Evolutionary conservation across 352 stramenopile species (phyloP).

Genomic region (Pythium scleroteichum): DNA sequence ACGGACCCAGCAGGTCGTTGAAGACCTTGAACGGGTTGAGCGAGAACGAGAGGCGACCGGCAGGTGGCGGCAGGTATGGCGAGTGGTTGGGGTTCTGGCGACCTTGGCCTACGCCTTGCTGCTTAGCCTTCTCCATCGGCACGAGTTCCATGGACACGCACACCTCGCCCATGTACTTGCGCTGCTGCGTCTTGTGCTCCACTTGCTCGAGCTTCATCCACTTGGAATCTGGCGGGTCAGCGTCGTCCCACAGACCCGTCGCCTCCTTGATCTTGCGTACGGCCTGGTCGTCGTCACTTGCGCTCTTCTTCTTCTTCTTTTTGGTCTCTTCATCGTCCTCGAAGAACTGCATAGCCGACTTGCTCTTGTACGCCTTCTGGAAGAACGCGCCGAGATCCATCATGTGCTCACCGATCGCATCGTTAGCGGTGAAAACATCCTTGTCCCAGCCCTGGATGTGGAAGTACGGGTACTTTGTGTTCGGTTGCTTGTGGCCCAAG

Average conservation of each 20-base stretch:
- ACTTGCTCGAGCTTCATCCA: slow-evolving; percentile 83
- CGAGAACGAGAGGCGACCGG: slow-evolving; percentile 89
- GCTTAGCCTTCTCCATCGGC: slow-evolving; percentile 81
- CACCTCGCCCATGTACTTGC: slow-evolving; percentile 86
- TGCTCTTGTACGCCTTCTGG: slow-evolving; percentile 78
- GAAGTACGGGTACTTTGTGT: slow-evolving; percentile 93
- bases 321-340: slow-evolving; percentile 73
- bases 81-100: slow-evolving; percentile 91
- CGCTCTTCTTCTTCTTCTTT: slow-evolving; percentile 82
- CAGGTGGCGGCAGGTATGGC: slow-evolving; percentile 89
- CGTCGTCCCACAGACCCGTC: slow-evolving; percentile 84
- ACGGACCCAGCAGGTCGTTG: slow-evolving; percentile 84
- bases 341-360: slow-evolving; percentile 78
- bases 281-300: slow-evolving; percentile 67
- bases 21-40: slow-evolving; percentile 92
- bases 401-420: slow-evolving; percentile 89
- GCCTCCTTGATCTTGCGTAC: slow-evolving; percentile 85
- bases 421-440: slow-evolving; percentile 91
- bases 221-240: slow-evolving; percentile 77
- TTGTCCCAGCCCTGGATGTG: slow-evolving; percentile 94
- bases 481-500: slow-evolving; percentile 81
- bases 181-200: slow-evolving; percentile 80
- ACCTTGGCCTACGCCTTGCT: slow-evolving; percentile 78
- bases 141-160: slow-evolving; percentile 89
- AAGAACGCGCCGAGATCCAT: slow-evolving; percentile 76